Base-by-base conservation (phyloP, 2,329 filamentous ascomycete species). In the Trichoderma simmonsii region DNA sequence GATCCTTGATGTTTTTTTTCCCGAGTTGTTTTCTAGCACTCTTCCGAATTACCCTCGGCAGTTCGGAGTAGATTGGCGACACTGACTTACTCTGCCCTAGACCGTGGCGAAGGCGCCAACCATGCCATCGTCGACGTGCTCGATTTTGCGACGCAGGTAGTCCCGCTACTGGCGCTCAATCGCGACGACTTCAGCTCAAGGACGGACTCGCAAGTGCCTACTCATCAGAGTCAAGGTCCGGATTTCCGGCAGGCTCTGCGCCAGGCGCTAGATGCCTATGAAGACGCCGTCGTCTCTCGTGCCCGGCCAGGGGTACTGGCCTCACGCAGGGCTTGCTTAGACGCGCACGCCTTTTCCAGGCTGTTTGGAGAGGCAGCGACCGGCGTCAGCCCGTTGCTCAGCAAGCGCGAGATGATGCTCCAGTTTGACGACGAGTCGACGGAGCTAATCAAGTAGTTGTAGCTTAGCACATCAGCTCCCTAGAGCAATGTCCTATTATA, bases 31-130 rank as follows among this genome's bases (percentile, higher is more conserved):
- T 24, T 24, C 21, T 39, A 43, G n/a, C 9, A 59, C 15, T 3
- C 8, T 60, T 60, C 28, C 26, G 18, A 21, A 7, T 11, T 36
- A 34, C 30, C 32, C 15, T 39, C 32, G 51, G n/a, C 54, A 28
- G 36, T 39, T 28, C 59, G 32, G 32, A 43, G 21, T 32, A 24
- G 26, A 43, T 18, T 48, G 51, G 36, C n/a, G 21, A 32, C 32
- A 39, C 14, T 51, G 61, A 11, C 57, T 69, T 43, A 28, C 30
- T 70, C 24, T 48, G 56, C 56, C 24, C 21, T 48, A 89, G 87
- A 86, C 75, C 83, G 87, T 14, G 87, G 87, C 3, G 87, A 89
- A 77, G 87, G 86, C 1, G 86, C 86, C 6, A 89, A 89, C 73
- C 86, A 89, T 66, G 86, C 85, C 3, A 86, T 89, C 43, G 77